Evolutionary conservation across 257 asterid species (phyloP), one percentile per base, ranked within the genome.

Genomic region (Gentiana straminea): DNA sequence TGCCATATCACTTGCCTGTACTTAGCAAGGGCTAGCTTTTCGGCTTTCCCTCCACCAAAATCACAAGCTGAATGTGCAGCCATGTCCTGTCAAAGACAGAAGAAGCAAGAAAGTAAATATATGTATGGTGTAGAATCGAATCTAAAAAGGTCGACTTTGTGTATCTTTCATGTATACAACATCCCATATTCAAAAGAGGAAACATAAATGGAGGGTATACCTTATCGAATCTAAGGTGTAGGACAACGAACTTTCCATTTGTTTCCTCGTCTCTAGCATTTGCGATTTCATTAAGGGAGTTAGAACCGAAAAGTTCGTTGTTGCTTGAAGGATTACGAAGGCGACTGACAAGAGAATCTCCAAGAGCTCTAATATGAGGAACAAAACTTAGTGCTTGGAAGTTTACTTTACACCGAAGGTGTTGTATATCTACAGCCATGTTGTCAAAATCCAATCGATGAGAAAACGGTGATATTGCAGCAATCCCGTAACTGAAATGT

Each of bases 41-140:
- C 99, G 49, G 92, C 94, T 74, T 88, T 92, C 33, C 99, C 99
- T 13, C 99, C 99, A 58, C 99, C 99, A 71, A 92, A 92, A 75
- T 92, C 99, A 24, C 99, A 92, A 13, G 99, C 97, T 24, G 99
- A 88, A 79, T 88, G 99, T 45, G 99, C 99, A 62, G 99, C 99
- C 99, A 92, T 92, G 59, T 92, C 99, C 99, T 92, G 79, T 44
- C 12, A 57, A 76, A 64, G 45, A 24, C 24, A 24, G 24, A 24
- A 24, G 24, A 24, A 24, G 24, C 24, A 24, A 24, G 24, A 24
- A 24, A 24, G 24, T 24, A 24, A 24, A 24, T 24, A 24, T 24
- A 24, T 24, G 24, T 24, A 24, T 24, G 24, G 24, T 24, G 24
- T 24, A 41, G 46, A 41, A 41, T 4, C 7, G 46, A 41, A 5